Evolutionary conservation across 2,329 filamentous ascomycete genomes (phyloP).

Genomic region (Talaromyces pinophilus): DNA sequence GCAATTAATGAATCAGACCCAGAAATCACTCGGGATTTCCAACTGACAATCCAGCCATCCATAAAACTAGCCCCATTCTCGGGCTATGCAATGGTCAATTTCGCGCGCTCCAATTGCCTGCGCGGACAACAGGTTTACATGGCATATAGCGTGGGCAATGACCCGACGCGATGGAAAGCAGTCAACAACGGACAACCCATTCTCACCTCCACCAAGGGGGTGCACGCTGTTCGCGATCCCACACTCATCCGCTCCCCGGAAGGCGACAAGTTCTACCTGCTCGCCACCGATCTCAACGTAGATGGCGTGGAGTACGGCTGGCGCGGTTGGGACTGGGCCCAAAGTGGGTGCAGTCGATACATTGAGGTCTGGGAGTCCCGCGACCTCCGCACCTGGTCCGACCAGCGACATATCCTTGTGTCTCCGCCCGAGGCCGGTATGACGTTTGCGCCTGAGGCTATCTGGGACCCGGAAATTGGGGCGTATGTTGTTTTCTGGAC

Average conservation of each 20-base stretch:
- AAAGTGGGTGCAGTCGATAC: slow-evolving; percentile 4
- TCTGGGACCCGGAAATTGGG: slow-evolving; percentile 2
- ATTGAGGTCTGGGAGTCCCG: slow-evolving; percentile 9
- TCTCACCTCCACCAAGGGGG: background rate
- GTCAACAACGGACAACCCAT: background rate
- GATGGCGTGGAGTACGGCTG: slow-evolving; percentile 1
- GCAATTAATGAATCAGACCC: background rate
- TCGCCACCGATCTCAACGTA: slow-evolving; percentile 6
- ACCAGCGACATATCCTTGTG: background rate
- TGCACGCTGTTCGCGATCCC: background rate
- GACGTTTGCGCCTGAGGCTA: slow-evolving; percentile 2
- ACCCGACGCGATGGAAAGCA: slow-evolving; percentile 3
- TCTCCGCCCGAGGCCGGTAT: background rate
- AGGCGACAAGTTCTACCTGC: background rate
- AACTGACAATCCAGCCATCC: background rate
- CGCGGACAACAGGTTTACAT: slow-evolving; percentile 8
- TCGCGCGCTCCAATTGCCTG: slow-evolving; percentile 1
- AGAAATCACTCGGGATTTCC: background rate
- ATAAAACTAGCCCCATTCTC: background rate
- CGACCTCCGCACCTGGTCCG: slow-evolving; percentile 7
- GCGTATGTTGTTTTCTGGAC: slow-evolving; percentile 7
- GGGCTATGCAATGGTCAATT: slow-evolving; percentile 1
- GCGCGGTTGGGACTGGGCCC: slow-evolving; percentile 9
- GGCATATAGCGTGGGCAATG: background rate
- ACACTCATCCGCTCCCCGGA: slow-evolving; percentile 4